These are phyloP conservation scores for Phytophthora cryptogea DNA, from an alignment of 352 stramenopile species.

Conservation along the genomic window DNA sequence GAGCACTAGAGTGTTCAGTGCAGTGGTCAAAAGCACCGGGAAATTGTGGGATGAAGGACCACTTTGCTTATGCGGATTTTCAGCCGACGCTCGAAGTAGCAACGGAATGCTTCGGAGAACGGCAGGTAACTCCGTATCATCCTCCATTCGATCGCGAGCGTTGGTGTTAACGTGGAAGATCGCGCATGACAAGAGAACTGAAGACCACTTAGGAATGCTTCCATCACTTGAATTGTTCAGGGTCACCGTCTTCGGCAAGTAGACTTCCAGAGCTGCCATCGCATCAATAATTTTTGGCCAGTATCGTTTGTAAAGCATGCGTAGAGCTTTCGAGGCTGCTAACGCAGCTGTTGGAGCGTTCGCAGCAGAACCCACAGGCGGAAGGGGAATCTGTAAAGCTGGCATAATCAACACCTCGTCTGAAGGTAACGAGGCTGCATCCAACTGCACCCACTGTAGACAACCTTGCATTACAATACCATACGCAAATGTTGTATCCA, in stretches of 20 bases:
- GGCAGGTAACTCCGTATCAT: constrained; percentile 42
- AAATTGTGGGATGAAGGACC: constrained; percentile 24
- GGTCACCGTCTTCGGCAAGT: constrained; percentile 34
- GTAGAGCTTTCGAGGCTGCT: constrained; percentile 23
- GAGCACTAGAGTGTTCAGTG: constrained; percentile 39
- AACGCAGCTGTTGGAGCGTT: constrained; percentile 9
- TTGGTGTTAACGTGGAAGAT: constrained; percentile 55
- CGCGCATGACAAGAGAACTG: constrained; percentile 39
- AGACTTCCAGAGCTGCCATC: constrained; percentile 40
- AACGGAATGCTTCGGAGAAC: constrained; percentile 44
- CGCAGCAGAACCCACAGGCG: constrained; percentile 8
- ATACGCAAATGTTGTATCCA: constrained; percentile 50
- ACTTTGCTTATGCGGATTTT: constrained; percentile 13
- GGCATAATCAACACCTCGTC: constrained; percentile 31
- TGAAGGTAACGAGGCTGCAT: constrained; percentile 8
- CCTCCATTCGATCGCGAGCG: constrained; percentile 43
- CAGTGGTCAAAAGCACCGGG: constrained; percentile 31
- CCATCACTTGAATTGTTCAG: constrained; percentile 3
- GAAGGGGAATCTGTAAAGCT: constrained; percentile 41
- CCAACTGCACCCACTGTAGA: constrained; percentile 37
- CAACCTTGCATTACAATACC: constrained; percentile 53
- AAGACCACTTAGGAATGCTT: constrained; percentile 31
- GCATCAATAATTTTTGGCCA: constrained; percentile 61
- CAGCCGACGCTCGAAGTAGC: constrained; percentile 31
- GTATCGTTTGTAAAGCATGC: constrained; percentile 56